Conservation (phyloP, 768 basidiomycete species). For the Kwoniella sp. region DNA sequence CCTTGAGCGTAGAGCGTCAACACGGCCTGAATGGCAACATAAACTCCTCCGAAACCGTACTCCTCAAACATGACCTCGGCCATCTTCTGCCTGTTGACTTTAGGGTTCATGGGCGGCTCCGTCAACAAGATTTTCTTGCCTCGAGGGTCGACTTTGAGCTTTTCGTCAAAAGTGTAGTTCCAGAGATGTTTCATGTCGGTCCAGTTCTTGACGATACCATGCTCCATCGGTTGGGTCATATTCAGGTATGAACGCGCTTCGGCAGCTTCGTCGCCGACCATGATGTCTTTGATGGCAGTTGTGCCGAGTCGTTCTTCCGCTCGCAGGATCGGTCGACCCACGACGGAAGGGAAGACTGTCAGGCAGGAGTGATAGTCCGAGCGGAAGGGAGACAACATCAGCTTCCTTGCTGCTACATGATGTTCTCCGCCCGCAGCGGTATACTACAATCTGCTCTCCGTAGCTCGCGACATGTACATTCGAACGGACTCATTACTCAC, state of each 20-base stretch:
- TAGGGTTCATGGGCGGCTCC: slow-evolving; percentile 99
- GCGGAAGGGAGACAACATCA: not conserved
- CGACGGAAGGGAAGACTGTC: slow-evolving; percentile 95
- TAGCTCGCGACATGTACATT: no score
- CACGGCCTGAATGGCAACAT: slow-evolving; percentile 97
- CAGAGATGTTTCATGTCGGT: slow-evolving; percentile 97
- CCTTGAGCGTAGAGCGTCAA: slow-evolving; percentile 98
- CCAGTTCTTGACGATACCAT: slow-evolving; percentile 98
- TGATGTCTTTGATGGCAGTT: slow-evolving; percentile 89
- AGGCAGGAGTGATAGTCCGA: no score
- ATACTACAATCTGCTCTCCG: no score
- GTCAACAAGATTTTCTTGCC: slow-evolving; percentile 91
- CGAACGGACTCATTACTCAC: slow-evolving; percentile 61
- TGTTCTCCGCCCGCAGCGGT: no score
- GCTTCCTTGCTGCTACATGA: no score
- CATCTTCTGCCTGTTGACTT: slow-evolving; percentile 87
- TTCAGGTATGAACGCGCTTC: slow-evolving; percentile 93
- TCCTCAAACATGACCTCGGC: slow-evolving; percentile 99
- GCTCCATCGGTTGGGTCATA: slow-evolving; percentile 97
- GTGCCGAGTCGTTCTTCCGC: slow-evolving; percentile 92
- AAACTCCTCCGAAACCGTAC: slow-evolving; percentile 92
- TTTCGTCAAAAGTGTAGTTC: slow-evolving; percentile 98
- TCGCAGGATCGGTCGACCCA: slow-evolving; percentile 94
- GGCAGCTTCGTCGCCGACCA: slow-evolving; percentile 97
- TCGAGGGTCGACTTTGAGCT: slow-evolving; percentile 80